Evolutionary conservation across 164 flowering plant genomes (phyloP).

Genomic region (Annona cherimola): DNA sequence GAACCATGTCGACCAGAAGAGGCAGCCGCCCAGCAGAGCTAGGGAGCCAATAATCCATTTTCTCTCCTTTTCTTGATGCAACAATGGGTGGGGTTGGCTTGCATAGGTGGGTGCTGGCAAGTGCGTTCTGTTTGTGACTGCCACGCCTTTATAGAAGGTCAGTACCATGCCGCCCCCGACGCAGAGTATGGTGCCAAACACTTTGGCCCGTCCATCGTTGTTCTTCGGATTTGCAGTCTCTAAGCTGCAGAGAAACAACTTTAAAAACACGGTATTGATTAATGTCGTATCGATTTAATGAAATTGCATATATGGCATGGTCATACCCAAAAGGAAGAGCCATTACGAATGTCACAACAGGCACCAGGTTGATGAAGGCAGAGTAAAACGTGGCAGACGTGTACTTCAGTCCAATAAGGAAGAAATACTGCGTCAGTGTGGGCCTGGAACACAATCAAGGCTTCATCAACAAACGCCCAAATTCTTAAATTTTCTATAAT

Average conservation of each 20-base stretch:
- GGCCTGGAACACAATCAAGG: constrained; percentile 35
- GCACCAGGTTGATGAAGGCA: constrained; percentile 81
- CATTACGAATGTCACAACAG: constrained; percentile 68
- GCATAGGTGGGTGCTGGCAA: constrained; percentile 6
- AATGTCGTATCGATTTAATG: too few relatives aligned
- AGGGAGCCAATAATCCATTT: constrained; percentile 57
- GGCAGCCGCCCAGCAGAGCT: constrained; percentile 38
- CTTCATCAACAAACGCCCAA: not conserved
- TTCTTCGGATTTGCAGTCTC: constrained; percentile 54
- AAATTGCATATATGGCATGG: too few relatives aligned
- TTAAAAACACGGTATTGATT: not conserved
- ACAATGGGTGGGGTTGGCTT: constrained; percentile 8
- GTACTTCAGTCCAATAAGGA: constrained; percentile 67
- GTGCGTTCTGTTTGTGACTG: constrained; percentile 27
- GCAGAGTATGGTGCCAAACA: constrained; percentile 54
- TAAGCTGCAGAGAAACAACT: constrained; percentile 33
- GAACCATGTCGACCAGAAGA: constrained; percentile 87
- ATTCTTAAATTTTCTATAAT: not conserved
- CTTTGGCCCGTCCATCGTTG: constrained; percentile 61
- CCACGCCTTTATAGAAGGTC: constrained; percentile 60
- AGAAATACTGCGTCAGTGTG: constrained; percentile 57
- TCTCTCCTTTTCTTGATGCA: constrained; percentile 15
- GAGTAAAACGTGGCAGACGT: constrained; percentile 75
- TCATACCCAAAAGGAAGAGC: constrained; percentile 71
- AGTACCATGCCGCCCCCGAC: constrained; percentile 63